Conservation (phyloP, 2,329 filamentous ascomycete species). For the Venturia asperata region DNA sequence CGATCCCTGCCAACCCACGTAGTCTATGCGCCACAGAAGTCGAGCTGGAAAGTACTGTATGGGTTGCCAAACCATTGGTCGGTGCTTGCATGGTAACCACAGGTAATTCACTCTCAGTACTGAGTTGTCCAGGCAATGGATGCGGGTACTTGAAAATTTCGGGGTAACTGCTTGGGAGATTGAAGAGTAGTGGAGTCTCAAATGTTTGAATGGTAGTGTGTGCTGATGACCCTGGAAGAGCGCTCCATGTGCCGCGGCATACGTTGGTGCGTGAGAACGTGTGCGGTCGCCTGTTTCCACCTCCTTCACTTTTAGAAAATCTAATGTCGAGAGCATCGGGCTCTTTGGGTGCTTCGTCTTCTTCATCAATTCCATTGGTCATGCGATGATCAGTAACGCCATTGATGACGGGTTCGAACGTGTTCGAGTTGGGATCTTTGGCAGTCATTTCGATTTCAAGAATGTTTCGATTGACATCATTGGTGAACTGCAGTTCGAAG, state of each 20-base stretch:
- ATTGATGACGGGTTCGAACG: slow-evolving; percentile 5
- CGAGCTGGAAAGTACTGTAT: slow-evolving; percentile 61
- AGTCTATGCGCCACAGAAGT: slow-evolving; percentile 64
- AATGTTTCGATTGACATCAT: slow-evolving; percentile 71
- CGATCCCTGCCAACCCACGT: slow-evolving; percentile 57
- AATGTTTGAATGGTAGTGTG: slow-evolving; percentile 9
- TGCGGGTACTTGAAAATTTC: slow-evolving; percentile 54
- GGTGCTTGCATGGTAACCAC: slow-evolving; percentile 4
- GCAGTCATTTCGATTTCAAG: slow-evolving; percentile 66
- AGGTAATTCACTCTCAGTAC: slow-evolving; percentile 1
- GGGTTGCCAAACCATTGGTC: slow-evolving; percentile 37
- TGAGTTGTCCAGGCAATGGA: slow-evolving; percentile 27
- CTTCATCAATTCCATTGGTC: slow-evolving; percentile 17
- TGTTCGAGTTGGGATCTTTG: slow-evolving; percentile 26
- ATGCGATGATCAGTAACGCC: slow-evolving; percentile 15
- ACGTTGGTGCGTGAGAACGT: slow-evolving; percentile 13
- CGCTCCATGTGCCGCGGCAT: neutral
- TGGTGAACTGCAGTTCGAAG: slow-evolving; percentile 61
- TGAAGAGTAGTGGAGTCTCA: slow-evolving; percentile 51
- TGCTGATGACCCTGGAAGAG: neutral
- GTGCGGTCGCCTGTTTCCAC: neutral
- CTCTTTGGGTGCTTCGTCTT: slow-evolving; percentile 14
- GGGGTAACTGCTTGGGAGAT: slow-evolving; percentile 78
- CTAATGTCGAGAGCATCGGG: slow-evolving; percentile 16
- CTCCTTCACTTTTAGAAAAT: neutral